Evolutionary conservation across 352 stramenopile genomes (phyloP).

Genomic region (Aphanomyces stellatus): DNA sequence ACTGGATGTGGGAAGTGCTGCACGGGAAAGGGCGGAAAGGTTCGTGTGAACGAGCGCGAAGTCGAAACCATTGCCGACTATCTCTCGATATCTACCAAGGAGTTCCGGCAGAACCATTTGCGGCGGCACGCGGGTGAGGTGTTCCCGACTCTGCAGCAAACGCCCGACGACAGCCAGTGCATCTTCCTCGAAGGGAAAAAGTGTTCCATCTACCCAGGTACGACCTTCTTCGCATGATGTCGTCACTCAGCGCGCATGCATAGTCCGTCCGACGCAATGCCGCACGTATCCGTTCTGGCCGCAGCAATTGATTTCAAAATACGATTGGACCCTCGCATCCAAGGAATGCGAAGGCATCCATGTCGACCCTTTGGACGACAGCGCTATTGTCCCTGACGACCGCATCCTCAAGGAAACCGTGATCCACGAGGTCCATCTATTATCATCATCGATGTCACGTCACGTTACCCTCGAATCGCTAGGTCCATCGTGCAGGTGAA

Average conservation of each 20-base stretch:
- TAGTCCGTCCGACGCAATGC: slow-evolving; percentile 65
- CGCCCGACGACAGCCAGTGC: slow-evolving; percentile 31
- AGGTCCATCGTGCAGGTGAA: slow-evolving; percentile 69
- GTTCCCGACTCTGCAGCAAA: slow-evolving; percentile 22
- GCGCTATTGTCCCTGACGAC: slow-evolving; percentile 29
- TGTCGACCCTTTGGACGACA: neutral
- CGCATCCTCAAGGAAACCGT: slow-evolving; percentile 52
- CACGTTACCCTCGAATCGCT: neutral
- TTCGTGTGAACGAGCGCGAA: slow-evolving; percentile 59
- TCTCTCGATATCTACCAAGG: slow-evolving; percentile 25
- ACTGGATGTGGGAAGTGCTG: slow-evolving; percentile 74
- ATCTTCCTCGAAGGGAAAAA: slow-evolving; percentile 26
- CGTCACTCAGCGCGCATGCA: neutral
- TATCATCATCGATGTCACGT: neutral
- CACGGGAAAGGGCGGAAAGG: slow-evolving; percentile 50
- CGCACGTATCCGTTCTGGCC: slow-evolving; percentile 78
- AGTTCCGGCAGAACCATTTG: slow-evolving; percentile 36
- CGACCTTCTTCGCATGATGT: neutral
- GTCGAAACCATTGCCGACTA: slow-evolving; percentile 33
- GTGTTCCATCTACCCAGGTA: slow-evolving; percentile 60
- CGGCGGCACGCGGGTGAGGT: slow-evolving; percentile 17
- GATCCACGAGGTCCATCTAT: slow-evolving; percentile 46
- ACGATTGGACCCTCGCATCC: slow-evolving; percentile 64
- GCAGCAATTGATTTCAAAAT: slow-evolving; percentile 63
- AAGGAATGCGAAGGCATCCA: slow-evolving; percentile 56